These are phyloP conservation scores for Cladosporium sp. DNA, from an alignment of 2,329 filamentous ascomycete genomes.

Conservation along the genomic window DNA sequence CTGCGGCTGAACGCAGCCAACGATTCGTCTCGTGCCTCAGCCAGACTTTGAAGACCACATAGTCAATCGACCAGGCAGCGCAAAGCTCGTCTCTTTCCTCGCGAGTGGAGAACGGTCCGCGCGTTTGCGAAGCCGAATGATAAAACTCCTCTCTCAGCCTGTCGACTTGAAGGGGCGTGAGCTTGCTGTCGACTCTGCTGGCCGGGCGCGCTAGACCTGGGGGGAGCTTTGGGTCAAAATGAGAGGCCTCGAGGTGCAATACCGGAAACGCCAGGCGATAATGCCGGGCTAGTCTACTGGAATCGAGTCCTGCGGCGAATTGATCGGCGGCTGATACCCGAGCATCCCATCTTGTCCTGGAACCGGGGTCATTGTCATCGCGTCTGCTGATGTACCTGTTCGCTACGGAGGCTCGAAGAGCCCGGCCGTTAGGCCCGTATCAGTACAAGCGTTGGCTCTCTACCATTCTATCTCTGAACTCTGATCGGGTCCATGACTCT, in stretches of 20 bases:
- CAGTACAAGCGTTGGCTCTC: no score
- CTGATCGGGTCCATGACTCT: no score
- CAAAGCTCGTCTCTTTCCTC: background rate
- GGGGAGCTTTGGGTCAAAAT: background rate
- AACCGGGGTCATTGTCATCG: background rate
- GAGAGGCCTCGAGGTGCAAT: background rate
- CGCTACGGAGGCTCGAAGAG: no score
- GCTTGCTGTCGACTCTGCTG: background rate
- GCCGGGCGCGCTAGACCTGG: background rate
- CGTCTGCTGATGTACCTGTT: background rate
- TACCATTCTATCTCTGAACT: no score
- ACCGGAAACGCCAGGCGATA: background rate
- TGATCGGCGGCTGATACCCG: background rate
- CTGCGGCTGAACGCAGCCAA: background rate
- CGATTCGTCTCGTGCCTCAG: background rate
- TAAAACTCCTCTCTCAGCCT: background rate
- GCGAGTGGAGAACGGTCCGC: background rate
- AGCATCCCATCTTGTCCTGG: background rate
- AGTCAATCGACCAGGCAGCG: background rate
- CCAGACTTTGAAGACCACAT: background rate
- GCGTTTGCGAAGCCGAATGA: background rate
- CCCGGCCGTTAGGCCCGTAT: no score
- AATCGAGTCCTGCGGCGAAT: background rate
- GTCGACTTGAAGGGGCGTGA: background rate
- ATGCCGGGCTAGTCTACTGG: background rate